phyloP scores from a whole-genome alignment of 768 basidiomycete genomes.

The Suillus cothurnatus region DNA sequence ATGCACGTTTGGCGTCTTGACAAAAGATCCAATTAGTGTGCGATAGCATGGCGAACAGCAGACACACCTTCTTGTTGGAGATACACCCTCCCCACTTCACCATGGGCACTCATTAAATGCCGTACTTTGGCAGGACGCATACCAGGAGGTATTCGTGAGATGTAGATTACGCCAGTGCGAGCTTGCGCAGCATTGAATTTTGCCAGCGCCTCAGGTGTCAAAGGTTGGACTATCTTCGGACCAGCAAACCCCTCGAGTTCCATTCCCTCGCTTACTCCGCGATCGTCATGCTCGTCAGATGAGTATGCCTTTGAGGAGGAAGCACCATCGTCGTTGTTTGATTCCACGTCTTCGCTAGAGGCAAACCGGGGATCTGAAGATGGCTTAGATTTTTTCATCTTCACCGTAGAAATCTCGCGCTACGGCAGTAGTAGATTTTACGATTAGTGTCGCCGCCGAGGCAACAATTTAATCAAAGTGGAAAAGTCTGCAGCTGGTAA shows the following conservation, averaged over 20 bases:
- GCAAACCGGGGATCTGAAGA: not conserved
- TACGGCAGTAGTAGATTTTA: too few relatives aligned
- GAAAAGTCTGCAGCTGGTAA: too few relatives aligned
- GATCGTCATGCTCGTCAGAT: conserved; percentile 13
- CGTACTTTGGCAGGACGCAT: conserved; percentile 97
- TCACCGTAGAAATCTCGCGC: too few relatives aligned
- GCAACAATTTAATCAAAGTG: too few relatives aligned
- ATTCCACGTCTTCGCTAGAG: not conserved
- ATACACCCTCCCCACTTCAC: conserved; percentile 91
- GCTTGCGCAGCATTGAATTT: conserved; percentile 75
- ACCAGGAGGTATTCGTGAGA: conserved; percentile 94
- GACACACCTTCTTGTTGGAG: conserved; percentile 83
- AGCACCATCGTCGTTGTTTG: not conserved
- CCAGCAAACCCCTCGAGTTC: conserved; percentile 61
- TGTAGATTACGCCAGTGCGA: conserved; percentile 86
- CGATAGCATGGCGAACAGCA: not conserved
- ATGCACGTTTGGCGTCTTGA: conserved; percentile 84
- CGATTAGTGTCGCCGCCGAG: too few relatives aligned
- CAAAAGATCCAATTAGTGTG: conserved; percentile 7
- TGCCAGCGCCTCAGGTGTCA: conserved; percentile 74
- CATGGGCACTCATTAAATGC: conserved; percentile 88
- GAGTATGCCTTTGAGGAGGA: not conserved
- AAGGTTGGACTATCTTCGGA: conserved; percentile 67
- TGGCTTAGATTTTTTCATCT: not conserved
- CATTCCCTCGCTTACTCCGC: conserved; percentile 49